Conservation (phyloP, 2,329 filamentous ascomycete genomes). For the Calonectria multiphialidica region DNA sequence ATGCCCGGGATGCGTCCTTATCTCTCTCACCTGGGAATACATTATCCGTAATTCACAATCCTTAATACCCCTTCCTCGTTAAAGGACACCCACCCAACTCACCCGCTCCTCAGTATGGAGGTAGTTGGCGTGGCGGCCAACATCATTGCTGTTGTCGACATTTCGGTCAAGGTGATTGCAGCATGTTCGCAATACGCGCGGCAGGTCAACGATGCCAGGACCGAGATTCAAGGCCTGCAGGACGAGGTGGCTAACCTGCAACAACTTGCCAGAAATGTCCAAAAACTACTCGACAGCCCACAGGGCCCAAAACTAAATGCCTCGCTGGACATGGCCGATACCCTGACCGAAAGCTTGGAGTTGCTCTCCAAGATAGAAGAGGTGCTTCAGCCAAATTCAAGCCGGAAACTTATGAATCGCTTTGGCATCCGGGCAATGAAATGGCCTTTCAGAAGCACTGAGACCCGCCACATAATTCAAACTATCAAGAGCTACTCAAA, state of each 20-base stretch:
- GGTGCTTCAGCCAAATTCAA: neutral
- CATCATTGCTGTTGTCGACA: conserved; percentile 1
- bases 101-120: neutral
- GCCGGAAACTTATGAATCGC: neutral
- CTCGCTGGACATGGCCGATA: neutral
- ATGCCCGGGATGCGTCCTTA: too few species aligned
- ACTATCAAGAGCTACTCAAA: neutral
- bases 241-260: neutral
- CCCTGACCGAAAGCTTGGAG: neutral
- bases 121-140: neutral
- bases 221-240: neutral
- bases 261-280: neutral
- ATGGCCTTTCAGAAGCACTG: conserved; percentile 14
- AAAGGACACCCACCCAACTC: neutral
- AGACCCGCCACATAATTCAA: neutral
- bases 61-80: neutral
- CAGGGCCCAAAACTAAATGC: neutral
- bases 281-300: neutral
- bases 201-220: conserved; percentile 3
- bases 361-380: neutral
- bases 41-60: too few species aligned
- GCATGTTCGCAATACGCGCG: neutral
- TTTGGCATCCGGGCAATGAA: conserved; percentile 1
- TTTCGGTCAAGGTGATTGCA: neutral
- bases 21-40: too few species aligned